A percentile compares a stretch with the other conserved stretches of the same genome.
These are phyloP conservation scores for Rhizophagus prolifer DNA, from an alignment of 192 early-diverging fungal genomes.

Conservation along the genomic window DNA sequence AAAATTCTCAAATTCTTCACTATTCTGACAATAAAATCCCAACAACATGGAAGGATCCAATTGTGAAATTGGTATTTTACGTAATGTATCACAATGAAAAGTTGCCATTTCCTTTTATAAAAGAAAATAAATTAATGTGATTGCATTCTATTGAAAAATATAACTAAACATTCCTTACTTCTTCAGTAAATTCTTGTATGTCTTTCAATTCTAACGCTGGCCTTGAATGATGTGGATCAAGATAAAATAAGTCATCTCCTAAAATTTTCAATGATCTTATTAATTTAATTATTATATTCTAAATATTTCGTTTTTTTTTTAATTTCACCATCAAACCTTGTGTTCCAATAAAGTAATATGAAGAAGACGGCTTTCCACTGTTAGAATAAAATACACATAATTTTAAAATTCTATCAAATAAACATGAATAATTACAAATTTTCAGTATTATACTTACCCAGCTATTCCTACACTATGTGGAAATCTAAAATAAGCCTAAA, in stretches of 20 bases:
- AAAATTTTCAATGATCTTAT: slow-evolving; percentile 4
- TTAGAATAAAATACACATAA: not conserved
- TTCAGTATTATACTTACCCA: slow-evolving; percentile 54
- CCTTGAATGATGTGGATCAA: slow-evolving; percentile 90
- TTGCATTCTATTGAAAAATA: not conserved
- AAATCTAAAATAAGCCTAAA: slow-evolving; percentile 67
- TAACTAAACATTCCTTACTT: slow-evolving; percentile 38
- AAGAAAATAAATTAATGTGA: too few species aligned
- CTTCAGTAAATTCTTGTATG: slow-evolving; percentile 45
- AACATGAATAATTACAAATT: not conserved
- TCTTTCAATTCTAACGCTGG: slow-evolving; percentile 57
- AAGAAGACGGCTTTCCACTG: slow-evolving; percentile 92
- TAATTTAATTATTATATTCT: not conserved
- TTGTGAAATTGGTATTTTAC: slow-evolving; percentile 70
- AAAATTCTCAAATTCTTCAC: slow-evolving; percentile 61
- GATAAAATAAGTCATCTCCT: slow-evolving; percentile 80
- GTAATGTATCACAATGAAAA: slow-evolving; percentile 79
- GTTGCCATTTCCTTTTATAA: slow-evolving; percentile 62
- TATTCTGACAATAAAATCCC: slow-evolving; percentile 78
- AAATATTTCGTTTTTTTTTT: slow-evolving; percentile 4
- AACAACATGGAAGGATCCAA: slow-evolving; percentile 94
- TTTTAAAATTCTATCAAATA: slow-evolving; percentile 4
- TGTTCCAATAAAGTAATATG: slow-evolving; percentile 88
- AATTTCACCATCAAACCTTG: slow-evolving; percentile 55
- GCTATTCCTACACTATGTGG: slow-evolving; percentile 87